Base-by-base conservation (phyloP, 768 basidiomycete species). In the Kwoniella shandongensis region DNA sequence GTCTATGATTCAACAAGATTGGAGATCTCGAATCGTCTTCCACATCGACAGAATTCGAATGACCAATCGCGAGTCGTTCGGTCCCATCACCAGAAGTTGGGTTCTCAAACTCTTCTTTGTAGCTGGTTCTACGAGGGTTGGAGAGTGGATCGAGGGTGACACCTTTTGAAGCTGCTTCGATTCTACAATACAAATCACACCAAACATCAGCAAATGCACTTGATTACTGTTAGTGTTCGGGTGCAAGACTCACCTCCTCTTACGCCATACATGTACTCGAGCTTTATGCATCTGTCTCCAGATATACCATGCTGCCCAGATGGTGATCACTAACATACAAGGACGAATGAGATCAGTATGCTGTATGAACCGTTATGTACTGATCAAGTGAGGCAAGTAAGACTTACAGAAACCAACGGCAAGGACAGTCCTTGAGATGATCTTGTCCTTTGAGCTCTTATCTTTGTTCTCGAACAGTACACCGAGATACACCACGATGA, bases 401-500 rank as follows among this genome's bases (percentile, higher is more conserved):
- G 7, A 62, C 70, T 58, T 36, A 72, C 70, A 39, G 35, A 85
- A 72, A 0, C 89, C 89, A 36, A 87, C 51, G 5, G 71, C 86
- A 26, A 91, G 76, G 3, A 92, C 87, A 4, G 80, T 72, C 59
- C 88, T 83, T 51, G 85, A 86, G 60, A 91, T 82, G 59, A 87
- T 83, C 60, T 80, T 83, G 69, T 84, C 82, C 61, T 81, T 80
- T 2, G 73, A 66, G 40, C 61, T 63, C 48, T 81, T 72, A 76
- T 77, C 18, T 61, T 65, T 69, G 17, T 64, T 62, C 10, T 66
- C 61, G 62, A 77, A 65, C 7, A 74, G 57, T n/a, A 76, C 89
- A 32, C 91, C 91, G 15, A 93, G 82, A 70, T 96, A 96, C 12
- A 96, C 92, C 7, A 88, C 89, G 63, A 91, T 83, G 66, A 96